phyloP scores from a whole-genome alignment of 768 basidiomycete genomes.

The Favolaschia claudopus region DNA sequence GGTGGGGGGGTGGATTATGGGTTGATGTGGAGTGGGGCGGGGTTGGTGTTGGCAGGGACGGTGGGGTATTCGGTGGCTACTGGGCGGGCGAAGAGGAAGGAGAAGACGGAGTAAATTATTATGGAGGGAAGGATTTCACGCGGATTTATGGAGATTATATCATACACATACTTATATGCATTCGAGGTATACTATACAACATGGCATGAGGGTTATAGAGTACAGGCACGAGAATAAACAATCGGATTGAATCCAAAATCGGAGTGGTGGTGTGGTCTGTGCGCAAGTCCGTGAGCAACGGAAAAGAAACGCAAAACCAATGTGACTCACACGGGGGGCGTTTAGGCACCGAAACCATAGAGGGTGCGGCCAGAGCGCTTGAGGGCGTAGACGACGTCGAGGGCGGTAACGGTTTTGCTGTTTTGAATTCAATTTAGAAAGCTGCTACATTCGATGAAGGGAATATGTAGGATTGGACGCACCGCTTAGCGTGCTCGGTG shows the following conservation, averaged over 20 bases:
- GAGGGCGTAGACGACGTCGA: slow-evolving; percentile 82
- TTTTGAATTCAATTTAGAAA: slow-evolving; percentile 16
- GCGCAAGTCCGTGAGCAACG: slow-evolving; percentile 2
- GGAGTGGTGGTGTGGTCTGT: background rate
- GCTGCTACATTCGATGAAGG: background rate
- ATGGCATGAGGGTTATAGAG: too few species aligned
- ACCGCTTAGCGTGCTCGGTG: slow-evolving; percentile 92
- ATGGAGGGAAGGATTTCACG: too few species aligned
- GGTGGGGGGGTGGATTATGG: slow-evolving; percentile 42
- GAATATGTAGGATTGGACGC: slow-evolving; percentile 23
- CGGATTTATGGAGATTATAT: too few species aligned
- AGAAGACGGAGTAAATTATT: slow-evolving; percentile 11
- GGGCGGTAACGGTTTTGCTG: slow-evolving; percentile 86
- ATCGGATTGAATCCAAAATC: too few species aligned
- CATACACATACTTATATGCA: too few species aligned
- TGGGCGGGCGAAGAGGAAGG: slow-evolving; percentile 38
- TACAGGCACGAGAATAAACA: too few species aligned
- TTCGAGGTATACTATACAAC: too few species aligned
- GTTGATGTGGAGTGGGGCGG: slow-evolving; percentile 76
- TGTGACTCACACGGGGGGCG: slow-evolving; percentile 1
- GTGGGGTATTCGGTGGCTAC: slow-evolving; percentile 64
- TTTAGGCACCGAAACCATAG: slow-evolving; percentile 82
- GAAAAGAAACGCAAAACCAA: background rate
- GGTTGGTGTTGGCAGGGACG: slow-evolving; percentile 74
- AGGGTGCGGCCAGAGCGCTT: slow-evolving; percentile 81